These are phyloP conservation scores for Talaromyces sp. DNA, from an alignment of 2,329 filamentous ascomycete genomes.

Conservation along the genomic window DNA sequence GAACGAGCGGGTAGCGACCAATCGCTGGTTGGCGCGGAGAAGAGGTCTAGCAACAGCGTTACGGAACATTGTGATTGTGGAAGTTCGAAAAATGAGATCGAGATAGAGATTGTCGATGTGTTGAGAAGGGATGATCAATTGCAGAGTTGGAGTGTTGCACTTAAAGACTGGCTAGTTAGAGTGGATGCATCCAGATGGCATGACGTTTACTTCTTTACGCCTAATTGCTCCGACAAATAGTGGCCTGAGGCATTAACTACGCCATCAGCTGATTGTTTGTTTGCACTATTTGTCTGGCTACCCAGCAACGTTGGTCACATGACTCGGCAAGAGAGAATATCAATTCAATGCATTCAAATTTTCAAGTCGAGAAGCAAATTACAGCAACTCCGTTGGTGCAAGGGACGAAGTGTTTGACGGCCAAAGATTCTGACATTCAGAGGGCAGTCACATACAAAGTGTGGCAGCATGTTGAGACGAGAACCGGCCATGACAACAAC, in stretches of 20 bases:
- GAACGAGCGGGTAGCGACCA: conserved; percentile 56
- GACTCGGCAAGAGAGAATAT: not conserved
- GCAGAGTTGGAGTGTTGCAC: not conserved
- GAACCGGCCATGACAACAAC: not conserved
- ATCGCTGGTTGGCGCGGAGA: conserved; percentile 39
- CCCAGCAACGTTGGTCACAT: not conserved
- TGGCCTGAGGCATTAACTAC: not conserved
- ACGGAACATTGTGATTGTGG: conserved; percentile 18
- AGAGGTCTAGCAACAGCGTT: conserved; percentile 18
- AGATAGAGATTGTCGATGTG: not conserved
- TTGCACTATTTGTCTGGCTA: conserved; percentile 1
- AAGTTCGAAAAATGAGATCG: not conserved
- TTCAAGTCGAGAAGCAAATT: not conserved
- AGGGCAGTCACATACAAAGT: not conserved
- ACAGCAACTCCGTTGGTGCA: not conserved
- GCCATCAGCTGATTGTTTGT: conserved; percentile 12
- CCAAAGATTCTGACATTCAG: not conserved
- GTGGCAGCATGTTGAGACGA: not conserved
- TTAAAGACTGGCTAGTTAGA: not conserved
- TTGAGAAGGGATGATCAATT: not conserved
- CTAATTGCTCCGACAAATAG: not conserved
- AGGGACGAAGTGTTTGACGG: not conserved
- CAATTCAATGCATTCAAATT: not conserved
- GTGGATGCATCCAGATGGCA: not conserved
- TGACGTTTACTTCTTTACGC: conserved; percentile 3